Conservation (phyloP, 108 stramenopile species). For the Cyclotella baltica region DNA sequence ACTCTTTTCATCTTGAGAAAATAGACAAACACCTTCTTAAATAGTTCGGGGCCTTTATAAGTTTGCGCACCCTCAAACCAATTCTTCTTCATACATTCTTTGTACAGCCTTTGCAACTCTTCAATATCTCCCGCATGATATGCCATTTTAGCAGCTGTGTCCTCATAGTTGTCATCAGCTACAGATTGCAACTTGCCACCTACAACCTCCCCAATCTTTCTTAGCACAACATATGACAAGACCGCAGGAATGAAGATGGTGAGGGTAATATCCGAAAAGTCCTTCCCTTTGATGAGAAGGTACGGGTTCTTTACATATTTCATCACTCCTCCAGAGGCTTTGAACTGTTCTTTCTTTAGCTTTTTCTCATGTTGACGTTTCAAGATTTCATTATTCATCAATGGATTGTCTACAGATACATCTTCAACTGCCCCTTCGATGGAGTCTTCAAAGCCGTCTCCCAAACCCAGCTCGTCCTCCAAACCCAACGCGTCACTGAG, state of each 20-base stretch:
- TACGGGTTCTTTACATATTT: constrained; percentile 54
- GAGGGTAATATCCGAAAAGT: constrained; percentile 56
- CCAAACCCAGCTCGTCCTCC: constrained; percentile 22
- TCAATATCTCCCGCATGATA: constrained; percentile 85
- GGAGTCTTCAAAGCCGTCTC: constrained; percentile 25
- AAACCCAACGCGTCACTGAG: constrained; percentile 36
- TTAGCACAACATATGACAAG: constrained; percentile 31
- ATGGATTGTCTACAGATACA: constrained; percentile 28
- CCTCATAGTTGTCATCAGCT: constrained; percentile 55
- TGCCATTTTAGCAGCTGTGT: constrained; percentile 79
- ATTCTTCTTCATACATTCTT: constrained; percentile 70
- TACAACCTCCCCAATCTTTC: constrained; percentile 41
- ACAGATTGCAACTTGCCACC: constrained; percentile 46
- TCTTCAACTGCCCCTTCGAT: constrained; percentile 29
- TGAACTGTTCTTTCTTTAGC: constrained; percentile 38
- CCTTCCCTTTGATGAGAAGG: constrained; percentile 55
- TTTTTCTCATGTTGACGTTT: constrained; percentile 59
- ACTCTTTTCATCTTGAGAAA: constrained; percentile 83
- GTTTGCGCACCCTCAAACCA: constrained; percentile 67
- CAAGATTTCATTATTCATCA: constrained; percentile 59
- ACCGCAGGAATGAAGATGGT: constrained; percentile 55
- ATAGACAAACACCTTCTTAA: constrained; percentile 65
- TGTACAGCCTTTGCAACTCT: constrained; percentile 75
- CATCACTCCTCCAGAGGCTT: constrained; percentile 50
- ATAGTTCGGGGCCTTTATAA: constrained; percentile 44